Base-by-base conservation (phyloP, 352 stramenopile genomes). In the Phytophthora multivora region DNA sequence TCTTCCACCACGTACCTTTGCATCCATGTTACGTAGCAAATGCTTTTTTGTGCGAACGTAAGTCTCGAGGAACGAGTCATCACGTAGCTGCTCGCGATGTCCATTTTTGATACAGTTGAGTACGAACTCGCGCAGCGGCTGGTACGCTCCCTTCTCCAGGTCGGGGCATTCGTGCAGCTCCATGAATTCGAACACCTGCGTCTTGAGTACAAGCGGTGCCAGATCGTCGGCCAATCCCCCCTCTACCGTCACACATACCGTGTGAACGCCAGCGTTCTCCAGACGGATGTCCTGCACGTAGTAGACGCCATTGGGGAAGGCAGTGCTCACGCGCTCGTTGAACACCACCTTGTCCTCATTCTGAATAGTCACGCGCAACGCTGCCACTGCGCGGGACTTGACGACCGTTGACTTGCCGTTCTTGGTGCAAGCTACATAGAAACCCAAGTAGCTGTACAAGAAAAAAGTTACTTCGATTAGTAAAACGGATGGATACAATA, bases 151-250 rank as follows among this genome's bases (percentile, higher is more conserved):
- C 0, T 58, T 59, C 25, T 67, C 45, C 40, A 90, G 54, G 23
- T 86, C 76, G 0, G 70, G 64, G 50, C 83, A 90, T 51, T 93
- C 81, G 45, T 78, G 66, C 21, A 93, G 77, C 67, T 86, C 71
- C 83, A 93, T 90, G 74, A 93, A 93, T 63, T 93, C 83, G 45
- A 76, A 86, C 45, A 93, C 83, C n/a, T 86, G 68, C 23, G 78
- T 83, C 28, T 77, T 77, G 33, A 93, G 71, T 53, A 86, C 74
- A 23, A 93, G 77, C 33, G 81, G 78, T 10, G 67, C 56, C 23
- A 89, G 57, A 25, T 82, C 70, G 40, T 68, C 63, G 9, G 79
- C 76, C 39, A 93, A 57, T 41, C 51, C 59, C 26, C 83, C 81
- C 26, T 90, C 78, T 3, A 88, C 78, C 7, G 65, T 73, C 10